A percentile compares a stretch with the other conserved stretches of the same genome.
phyloP scores from a whole-genome alignment of 2,329 filamentous ascomycete genomes.

The Trichoderma endophyticum region DNA sequence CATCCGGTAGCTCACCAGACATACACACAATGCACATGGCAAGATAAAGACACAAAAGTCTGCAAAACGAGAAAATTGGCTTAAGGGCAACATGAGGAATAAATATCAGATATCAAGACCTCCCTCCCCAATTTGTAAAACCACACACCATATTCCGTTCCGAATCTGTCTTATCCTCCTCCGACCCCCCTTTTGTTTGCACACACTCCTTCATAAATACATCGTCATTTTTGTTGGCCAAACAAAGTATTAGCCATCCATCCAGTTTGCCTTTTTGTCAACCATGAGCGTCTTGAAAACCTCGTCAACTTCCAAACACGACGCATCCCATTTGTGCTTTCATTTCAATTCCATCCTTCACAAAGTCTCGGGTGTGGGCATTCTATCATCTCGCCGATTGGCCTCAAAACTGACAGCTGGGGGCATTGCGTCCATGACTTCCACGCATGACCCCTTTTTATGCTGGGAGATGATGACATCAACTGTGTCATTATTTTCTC shows the following conservation, averaged over 20 bases:
- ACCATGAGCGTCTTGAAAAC: neutral
- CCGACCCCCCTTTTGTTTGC: neutral
- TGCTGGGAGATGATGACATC: conserved; percentile 2
- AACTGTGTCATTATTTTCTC: neutral
- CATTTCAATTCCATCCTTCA: neutral
- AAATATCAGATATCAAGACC: conserved; percentile 14
- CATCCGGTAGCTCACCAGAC: neutral
- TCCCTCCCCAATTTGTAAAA: neutral
- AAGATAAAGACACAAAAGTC: neutral
- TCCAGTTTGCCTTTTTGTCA: neutral
- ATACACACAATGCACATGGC: neutral
- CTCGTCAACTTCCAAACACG: neutral
- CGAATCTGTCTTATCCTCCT: neutral
- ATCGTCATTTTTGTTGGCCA: neutral
- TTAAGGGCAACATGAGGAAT: neutral
- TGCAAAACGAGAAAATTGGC: neutral
- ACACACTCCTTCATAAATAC: conserved; percentile 5
- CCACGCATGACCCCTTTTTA: neutral
- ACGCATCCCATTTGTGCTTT: neutral
- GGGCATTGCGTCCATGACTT: neutral
- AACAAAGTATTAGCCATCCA: neutral
- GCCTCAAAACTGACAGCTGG: neutral
- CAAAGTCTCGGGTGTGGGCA: neutral
- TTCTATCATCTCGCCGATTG: neutral
- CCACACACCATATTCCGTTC: neutral